Conservation (phyloP, 495 filamentous ascomycete species). For the Aspergillus hancockii region DNA sequence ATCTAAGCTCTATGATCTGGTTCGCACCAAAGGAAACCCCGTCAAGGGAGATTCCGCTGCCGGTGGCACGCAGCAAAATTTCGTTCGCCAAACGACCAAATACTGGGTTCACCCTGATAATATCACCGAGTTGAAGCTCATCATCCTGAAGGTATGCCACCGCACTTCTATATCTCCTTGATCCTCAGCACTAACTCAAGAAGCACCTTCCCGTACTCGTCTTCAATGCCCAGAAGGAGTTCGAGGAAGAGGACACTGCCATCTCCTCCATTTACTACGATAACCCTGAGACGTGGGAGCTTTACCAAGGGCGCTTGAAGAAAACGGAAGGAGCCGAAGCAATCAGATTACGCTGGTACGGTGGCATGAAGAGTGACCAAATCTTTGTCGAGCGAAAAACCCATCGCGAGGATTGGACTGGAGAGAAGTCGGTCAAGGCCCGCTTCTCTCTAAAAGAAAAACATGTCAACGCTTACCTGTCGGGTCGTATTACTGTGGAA, state of each 20-base stretch:
- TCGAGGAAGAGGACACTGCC: slow-evolving; percentile 82
- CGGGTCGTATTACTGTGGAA: slow-evolving; percentile 76
- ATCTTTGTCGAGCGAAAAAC: slow-evolving; percentile 98
- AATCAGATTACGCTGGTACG: slow-evolving; percentile 96
- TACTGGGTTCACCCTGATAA: slow-evolving; percentile 99
- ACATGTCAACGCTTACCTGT: slow-evolving; percentile 86
- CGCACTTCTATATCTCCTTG: not conserved
- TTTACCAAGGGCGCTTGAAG: slow-evolving; percentile 91
- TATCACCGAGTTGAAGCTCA: slow-evolving; percentile 95
- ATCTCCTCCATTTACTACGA: slow-evolving; percentile 99
- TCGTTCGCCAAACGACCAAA: slow-evolving; percentile 95
- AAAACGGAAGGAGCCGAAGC: slow-evolving; percentile 98
- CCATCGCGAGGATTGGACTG: slow-evolving; percentile 98
- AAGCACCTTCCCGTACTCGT: slow-evolving; percentile 93
- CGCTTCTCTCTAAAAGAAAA: slow-evolving; percentile 96
- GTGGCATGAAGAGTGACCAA: slow-evolving; percentile 88
- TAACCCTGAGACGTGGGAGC: slow-evolving; percentile 87
- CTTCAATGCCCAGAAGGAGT: slow-evolving; percentile 97
- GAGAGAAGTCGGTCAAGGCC: slow-evolving; percentile 97
- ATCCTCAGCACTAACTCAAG: slow-evolving; percentile 1
- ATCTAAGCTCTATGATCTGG: slow-evolving; percentile 92
- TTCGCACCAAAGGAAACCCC: slow-evolving; percentile 88
- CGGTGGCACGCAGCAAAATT: slow-evolving; percentile 91
- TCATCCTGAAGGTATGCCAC: slow-evolving; percentile 75
- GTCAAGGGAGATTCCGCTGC: slow-evolving; percentile 89